These are phyloP conservation scores for Phytophthora sansomeana DNA, from an alignment of 352 stramenopile species.

Conservation along the genomic window DNA sequence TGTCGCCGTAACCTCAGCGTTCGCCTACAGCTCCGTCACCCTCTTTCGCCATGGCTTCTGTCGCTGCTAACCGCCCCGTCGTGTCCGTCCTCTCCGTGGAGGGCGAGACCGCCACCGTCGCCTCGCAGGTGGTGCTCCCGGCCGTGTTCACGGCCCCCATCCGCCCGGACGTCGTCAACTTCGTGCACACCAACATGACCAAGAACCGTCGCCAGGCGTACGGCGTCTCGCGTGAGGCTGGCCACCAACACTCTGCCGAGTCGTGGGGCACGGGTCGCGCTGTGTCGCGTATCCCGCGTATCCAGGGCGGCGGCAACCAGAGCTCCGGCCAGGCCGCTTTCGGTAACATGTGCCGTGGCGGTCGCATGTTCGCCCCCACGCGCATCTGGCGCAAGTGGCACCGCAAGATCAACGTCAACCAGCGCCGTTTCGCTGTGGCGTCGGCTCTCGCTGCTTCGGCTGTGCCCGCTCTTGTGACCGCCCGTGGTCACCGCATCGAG, in stretches of 20 bases:
- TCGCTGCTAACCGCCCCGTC: slow-evolving; percentile 95
- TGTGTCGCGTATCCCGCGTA: slow-evolving; percentile 99
- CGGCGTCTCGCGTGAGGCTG: slow-evolving; percentile 95
- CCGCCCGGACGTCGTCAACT: slow-evolving; percentile 98
- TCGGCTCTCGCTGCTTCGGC: slow-evolving; percentile 98
- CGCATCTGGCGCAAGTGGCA: slow-evolving; percentile 99
- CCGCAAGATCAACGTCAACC: slow-evolving; percentile 98
- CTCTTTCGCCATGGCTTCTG: slow-evolving; percentile 69
- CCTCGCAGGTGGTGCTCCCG: slow-evolving; percentile 92
- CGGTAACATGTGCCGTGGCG: slow-evolving; percentile 98
- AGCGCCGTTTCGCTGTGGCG: slow-evolving; percentile 97
- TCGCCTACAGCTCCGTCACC: slow-evolving; percentile 57
- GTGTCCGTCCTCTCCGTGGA: slow-evolving; percentile 95
- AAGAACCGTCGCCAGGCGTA: slow-evolving; percentile 99
- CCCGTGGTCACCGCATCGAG: slow-evolving; percentile 97
- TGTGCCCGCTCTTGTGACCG: slow-evolving; percentile 97
- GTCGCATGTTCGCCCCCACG: slow-evolving; percentile 99
- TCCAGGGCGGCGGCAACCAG: slow-evolving; percentile 97
- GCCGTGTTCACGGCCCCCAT: slow-evolving; percentile 98
- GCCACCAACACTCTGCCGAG: slow-evolving; percentile 97
- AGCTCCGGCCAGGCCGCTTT: slow-evolving; percentile 98
- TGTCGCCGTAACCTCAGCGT: slow-evolving; percentile 55
- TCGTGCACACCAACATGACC: slow-evolving; percentile 99
- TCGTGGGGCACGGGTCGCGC: slow-evolving; percentile 99
- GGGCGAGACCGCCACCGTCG: slow-evolving; percentile 81